Conservation (phyloP, 345 rosid genomes). For the Schrenkiella parvula region DNA sequence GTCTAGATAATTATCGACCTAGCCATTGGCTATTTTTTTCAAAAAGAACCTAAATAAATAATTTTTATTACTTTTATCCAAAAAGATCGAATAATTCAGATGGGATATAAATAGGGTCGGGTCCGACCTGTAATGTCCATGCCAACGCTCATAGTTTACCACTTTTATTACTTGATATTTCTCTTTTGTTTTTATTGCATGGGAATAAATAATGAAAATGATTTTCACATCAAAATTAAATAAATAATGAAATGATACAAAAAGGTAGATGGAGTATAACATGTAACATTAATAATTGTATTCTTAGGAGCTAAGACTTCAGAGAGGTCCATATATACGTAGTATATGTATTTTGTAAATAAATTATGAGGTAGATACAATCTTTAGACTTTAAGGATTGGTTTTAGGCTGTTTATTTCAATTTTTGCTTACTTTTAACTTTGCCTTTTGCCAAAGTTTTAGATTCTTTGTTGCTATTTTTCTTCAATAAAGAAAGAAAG, state of each 20-base stretch:
- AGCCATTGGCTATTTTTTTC: no score
- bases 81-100: no score
- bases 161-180: neutral
- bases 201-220: no score
- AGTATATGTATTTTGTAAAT: neutral
- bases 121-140: no score
- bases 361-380: conserved; percentile 15
- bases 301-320: conserved; percentile 33
- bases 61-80: no score
- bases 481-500: neutral
- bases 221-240: no score
- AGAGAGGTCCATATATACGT: conserved; percentile 9
- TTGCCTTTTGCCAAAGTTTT: conserved; percentile 16
- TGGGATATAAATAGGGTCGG: no score
- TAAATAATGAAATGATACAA: conserved; percentile 10
- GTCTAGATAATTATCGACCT: no score
- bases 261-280: neutral
- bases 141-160: neutral
- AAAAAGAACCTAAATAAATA: no score
- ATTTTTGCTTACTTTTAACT: conserved; percentile 1
- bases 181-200: conserved; percentile 26
- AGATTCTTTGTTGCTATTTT: conserved; percentile 10
- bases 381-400: conserved; percentile 29
- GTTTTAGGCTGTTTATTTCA: conserved; percentile 30
- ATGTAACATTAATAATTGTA: conserved; percentile 6